Conservation (phyloP, 2,329 filamentous ascomycete species). For the Fusarium verticillioides region DNA sequence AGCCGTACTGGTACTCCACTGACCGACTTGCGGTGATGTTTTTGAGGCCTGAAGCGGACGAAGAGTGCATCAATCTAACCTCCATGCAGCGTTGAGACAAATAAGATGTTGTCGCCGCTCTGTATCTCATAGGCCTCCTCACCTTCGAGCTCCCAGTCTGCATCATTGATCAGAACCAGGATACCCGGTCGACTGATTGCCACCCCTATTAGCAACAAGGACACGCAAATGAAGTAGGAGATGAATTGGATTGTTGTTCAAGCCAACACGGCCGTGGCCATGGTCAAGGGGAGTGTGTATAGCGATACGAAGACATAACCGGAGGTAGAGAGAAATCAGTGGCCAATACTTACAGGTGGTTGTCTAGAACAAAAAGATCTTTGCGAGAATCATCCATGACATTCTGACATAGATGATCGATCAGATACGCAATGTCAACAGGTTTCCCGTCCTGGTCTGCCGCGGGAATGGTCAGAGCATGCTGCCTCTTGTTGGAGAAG, state of each 20-base stretch:
- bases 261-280: constrained; percentile 16
- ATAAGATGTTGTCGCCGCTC: constrained; percentile 86
- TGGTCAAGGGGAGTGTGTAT: constrained; percentile 39
- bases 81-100: constrained; percentile 96
- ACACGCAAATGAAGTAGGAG: constrained; percentile 11
- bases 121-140: constrained; percentile 91
- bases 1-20: constrained; percentile 19
- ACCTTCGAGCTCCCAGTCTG: constrained; percentile 97
- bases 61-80: constrained; percentile 64
- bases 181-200: constrained; percentile 85
- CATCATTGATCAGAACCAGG: constrained; percentile 95
- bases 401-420: constrained; percentile 81
- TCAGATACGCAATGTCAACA: constrained; percentile 78
- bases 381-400: constrained; percentile 86
- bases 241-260: neutral
- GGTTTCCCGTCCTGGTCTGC: constrained; percentile 67
- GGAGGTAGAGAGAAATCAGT: neutral
- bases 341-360: constrained; percentile 77
- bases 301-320: constrained; percentile 2
- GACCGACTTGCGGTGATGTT: constrained; percentile 8
- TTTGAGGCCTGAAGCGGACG: constrained; percentile 8
- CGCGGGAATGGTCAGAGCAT: constrained; percentile 75
- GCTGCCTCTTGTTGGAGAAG: constrained; percentile 83
- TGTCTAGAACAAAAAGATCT: constrained; percentile 90
- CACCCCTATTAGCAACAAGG: constrained; percentile 42